Base-by-base conservation (phyloP, 2,329 filamentous ascomycete genomes). In the Byssothecium circinans region DNA sequence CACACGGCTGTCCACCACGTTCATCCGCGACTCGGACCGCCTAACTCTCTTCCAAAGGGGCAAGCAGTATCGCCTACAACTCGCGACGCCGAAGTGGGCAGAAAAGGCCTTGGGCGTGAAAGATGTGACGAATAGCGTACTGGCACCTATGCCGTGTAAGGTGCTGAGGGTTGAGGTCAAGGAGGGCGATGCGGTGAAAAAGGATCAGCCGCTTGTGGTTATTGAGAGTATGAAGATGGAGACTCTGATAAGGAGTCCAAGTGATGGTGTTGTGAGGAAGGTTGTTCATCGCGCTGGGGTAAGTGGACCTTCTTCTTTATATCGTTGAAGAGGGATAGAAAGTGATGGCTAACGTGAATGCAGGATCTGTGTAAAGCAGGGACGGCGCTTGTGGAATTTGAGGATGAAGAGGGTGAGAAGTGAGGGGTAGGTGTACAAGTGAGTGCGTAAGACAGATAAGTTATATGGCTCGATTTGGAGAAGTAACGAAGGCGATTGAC, bases 81-180 rank as follows among this genome's bases (percentile, higher is more conserved):
- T 83, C 18, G 75, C 78, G 0, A 70, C 76, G 36, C 91, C 92
- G 0, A 77, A 78, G 36, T 99, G 91, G 91, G 87, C 88, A 48
- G 88, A 91, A 60, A 92, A 95, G 72, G 91, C 90, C 0, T 78
- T 96, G 7, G 91, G 92, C 0, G 75, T 88, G 53, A 91, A 89
- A 68, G 89, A 95, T 64, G 81, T 81, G 0, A 79, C 85, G 6
- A 91, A 92, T 50, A 94, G 87, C 43, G 90, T 97, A 1, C 79
- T 89, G 19, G 90, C 94, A 18, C 94, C 94, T 0, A 99, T 99
- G 94, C 94, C 94, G 1, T 97, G 94, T 74, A 97, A 97, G 75
- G 87, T 99, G 20, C 75, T 99, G 52, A 84, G 89, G 56, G 94
- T 96, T 39, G 89, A 96, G 70, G 90, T 96, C 0, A 74, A 80